Conservation (phyloP, 768 basidiomycete genomes). For the Vararia minispora region DNA sequence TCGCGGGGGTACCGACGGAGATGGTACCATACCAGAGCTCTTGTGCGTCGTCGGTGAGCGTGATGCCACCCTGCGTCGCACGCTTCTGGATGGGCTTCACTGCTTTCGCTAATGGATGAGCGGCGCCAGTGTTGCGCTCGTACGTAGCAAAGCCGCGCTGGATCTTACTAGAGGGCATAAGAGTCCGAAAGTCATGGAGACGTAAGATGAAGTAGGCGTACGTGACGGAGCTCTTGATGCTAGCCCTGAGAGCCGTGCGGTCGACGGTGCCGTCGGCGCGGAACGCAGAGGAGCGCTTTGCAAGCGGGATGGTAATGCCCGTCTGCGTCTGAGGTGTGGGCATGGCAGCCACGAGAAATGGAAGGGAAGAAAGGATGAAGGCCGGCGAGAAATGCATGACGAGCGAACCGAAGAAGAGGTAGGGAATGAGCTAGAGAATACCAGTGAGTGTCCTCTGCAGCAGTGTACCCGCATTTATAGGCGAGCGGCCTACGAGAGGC, state of each 20-base stretch:
- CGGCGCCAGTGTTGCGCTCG: conserved; percentile 9
- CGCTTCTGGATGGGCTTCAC: conserved; percentile 1
- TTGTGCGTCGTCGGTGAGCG: conserved; percentile 3
- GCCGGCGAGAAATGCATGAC: conserved; percentile 2
- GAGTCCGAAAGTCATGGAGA: too few relatives aligned
- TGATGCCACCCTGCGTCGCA: not conserved
- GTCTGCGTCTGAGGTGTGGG: not conserved
- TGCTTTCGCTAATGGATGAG: conserved; percentile 2
- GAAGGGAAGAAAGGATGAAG: conserved; percentile 3
- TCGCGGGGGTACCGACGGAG: conserved; percentile 11
- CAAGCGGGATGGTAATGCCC: conserved; percentile 3
- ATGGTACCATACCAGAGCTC: conserved; percentile 11
- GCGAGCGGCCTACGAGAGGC: too few relatives aligned
- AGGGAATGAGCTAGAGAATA: too few relatives aligned
- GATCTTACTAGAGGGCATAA: conserved; percentile 6
- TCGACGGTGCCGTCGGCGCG: conserved; percentile 1
- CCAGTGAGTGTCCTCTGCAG: too few relatives aligned
- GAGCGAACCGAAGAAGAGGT: too few relatives aligned
- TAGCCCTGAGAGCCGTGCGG: not conserved
- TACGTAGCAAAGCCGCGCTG: conserved; percentile 4
- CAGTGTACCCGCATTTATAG: too few relatives aligned
- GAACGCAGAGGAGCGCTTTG: not conserved
- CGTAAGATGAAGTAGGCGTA: not conserved
- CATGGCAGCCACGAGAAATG: conserved; percentile 2
- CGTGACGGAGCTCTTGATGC: not conserved